Conservation (phyloP, 2,329 filamentous ascomycete species). For the Trichoderma simmonsii region DNA sequence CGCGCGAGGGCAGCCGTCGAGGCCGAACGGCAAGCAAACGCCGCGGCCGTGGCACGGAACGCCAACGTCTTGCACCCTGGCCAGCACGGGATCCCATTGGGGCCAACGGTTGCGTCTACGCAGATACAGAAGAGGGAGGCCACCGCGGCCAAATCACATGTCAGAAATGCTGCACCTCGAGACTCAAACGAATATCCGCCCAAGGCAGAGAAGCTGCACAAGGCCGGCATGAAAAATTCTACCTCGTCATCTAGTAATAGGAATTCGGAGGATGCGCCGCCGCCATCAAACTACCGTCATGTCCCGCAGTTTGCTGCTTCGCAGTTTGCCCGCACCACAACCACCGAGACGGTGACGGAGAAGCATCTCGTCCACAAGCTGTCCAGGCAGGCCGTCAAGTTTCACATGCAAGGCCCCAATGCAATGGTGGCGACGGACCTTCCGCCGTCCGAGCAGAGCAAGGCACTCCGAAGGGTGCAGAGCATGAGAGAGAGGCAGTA, state of each 20-base stretch:
- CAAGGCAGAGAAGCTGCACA: slow-evolving; percentile 15
- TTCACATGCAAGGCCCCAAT: slow-evolving; percentile 36
- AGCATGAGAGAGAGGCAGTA: slow-evolving; percentile 37
- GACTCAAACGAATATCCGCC: background rate
- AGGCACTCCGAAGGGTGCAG: slow-evolving; percentile 37
- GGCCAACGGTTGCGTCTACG: background rate
- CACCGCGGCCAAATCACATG: background rate
- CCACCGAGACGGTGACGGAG: slow-evolving; percentile 40
- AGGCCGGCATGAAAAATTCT: slow-evolving; percentile 8
- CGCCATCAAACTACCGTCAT: slow-evolving; percentile 42
- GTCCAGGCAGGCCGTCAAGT: slow-evolving; percentile 41
- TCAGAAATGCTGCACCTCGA: background rate
- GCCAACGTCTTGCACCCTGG: background rate
- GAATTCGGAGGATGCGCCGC: slow-evolving; percentile 20
- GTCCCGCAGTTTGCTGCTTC: slow-evolving; percentile 52
- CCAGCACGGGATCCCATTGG: slow-evolving; percentile 4
- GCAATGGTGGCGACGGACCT: slow-evolving; percentile 26
- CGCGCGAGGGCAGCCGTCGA: slow-evolving; percentile 27
- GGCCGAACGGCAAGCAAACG: slow-evolving; percentile 20
- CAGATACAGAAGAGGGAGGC: slow-evolving; percentile 3
- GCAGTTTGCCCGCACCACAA: slow-evolving; percentile 55
- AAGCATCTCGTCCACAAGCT: slow-evolving; percentile 41
- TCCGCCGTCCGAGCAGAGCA: slow-evolving; percentile 35
- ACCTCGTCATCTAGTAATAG: slow-evolving; percentile 21
- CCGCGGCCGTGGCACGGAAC: background rate